A percentile compares a stretch with the other conserved stretches of the same genome.
phyloP scores from a whole-genome alignment of 805 yeast genomes.

The Trichomonascus vanleenenianus region DNA sequence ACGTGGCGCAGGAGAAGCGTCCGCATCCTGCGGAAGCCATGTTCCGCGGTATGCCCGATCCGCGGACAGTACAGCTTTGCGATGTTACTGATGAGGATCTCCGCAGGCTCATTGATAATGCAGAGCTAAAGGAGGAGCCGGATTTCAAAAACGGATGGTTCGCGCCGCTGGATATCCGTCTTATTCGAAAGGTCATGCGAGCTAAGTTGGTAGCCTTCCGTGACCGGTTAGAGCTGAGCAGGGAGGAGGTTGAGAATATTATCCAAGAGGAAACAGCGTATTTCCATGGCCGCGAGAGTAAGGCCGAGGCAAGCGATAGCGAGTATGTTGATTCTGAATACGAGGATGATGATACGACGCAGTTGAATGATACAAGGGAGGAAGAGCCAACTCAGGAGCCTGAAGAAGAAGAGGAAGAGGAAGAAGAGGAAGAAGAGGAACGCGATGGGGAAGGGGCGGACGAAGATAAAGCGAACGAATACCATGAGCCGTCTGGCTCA shows the following conservation, averaged over 20 bases:
- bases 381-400: conserved; percentile 6
- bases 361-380: background rate
- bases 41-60: conserved; percentile 43
- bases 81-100: conserved; percentile 67
- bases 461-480: conserved; percentile 9
- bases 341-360: conserved; percentile 9
- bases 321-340: conserved; percentile 9
- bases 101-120: conserved; percentile 33
- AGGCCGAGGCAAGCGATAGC: conserved; percentile 8
- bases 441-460: conserved; percentile 16
- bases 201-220: conserved; percentile 59
- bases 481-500: background rate
- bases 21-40: conserved; percentile 48
- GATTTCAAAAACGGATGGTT: conserved; percentile 79
- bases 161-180: conserved; percentile 49
- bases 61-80: conserved; percentile 70
- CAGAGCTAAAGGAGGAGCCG: conserved; percentile 35
- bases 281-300: conserved; percentile 2
- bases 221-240: conserved; percentile 32
- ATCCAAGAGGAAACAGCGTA: background rate
- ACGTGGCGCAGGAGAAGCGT: conserved; percentile 5
- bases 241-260: background rate
- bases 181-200: conserved; percentile 60
- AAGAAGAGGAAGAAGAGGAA: conserved; percentile 13
- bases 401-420: conserved; percentile 15